phyloP scores from a whole-genome alignment of 179 eudicot genomes.

The Beta corolliflora region DNA sequence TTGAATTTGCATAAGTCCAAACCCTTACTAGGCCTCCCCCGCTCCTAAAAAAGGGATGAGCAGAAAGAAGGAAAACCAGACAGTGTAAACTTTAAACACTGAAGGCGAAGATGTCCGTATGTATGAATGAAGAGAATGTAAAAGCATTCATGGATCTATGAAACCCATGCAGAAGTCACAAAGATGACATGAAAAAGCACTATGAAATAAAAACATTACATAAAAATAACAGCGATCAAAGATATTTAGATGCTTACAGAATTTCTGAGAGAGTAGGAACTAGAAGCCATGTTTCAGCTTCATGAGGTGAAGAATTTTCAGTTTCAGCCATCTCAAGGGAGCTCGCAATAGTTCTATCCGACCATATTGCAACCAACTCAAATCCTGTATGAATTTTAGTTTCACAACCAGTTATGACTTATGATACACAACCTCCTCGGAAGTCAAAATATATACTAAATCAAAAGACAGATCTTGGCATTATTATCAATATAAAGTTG shows the following conservation, averaged over 20 bases:
- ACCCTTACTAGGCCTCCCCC: too few relatives aligned
- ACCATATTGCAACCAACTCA: slow-evolving; percentile 69
- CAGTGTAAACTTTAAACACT: too few relatives aligned
- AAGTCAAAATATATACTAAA: background rate
- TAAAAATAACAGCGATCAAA: background rate
- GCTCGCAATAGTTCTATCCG: slow-evolving; percentile 66
- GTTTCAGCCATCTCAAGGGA: slow-evolving; percentile 97
- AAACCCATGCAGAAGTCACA: slow-evolving; percentile 2
- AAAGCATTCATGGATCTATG: background rate
- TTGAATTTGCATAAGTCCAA: background rate
- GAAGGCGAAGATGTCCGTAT: too few relatives aligned
- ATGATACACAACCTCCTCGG: background rate
- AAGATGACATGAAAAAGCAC: background rate
- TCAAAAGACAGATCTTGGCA: background rate
- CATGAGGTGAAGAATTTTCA: slow-evolving; percentile 86
- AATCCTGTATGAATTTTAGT: slow-evolving; percentile 50
- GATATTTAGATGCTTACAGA: slow-evolving; percentile 46
- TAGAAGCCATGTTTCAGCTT: slow-evolving; percentile 86
- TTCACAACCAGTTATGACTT: slow-evolving; percentile 11
- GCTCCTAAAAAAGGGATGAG: too few relatives aligned
- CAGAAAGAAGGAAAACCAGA: too few relatives aligned
- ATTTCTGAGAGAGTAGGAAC: slow-evolving; percentile 47
- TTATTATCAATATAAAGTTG: too few relatives aligned
- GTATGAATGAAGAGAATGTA: background rate
- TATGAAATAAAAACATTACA: background rate